phyloP scores from a whole-genome alignment of 1,284 basidiomycete genomes.

The Austroboletus novae-zelandiae region DNA sequence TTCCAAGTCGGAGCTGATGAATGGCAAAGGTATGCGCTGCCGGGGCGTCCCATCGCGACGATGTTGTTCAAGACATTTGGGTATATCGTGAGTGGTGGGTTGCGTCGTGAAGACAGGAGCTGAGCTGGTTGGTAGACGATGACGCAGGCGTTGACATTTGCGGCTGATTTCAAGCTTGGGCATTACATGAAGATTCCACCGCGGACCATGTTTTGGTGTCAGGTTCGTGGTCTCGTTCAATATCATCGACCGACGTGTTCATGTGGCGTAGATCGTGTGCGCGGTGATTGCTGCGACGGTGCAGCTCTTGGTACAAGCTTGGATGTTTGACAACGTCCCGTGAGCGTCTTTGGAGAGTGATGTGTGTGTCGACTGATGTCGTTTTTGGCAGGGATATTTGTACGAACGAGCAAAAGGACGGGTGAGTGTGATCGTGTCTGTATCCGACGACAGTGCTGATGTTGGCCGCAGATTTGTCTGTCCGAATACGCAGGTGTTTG shows the following conservation, averaged over 20 bases:
- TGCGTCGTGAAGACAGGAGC: not conserved
- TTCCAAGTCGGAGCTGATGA: not conserved
- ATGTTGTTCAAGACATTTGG: constrained; percentile 44
- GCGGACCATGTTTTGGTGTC: constrained; percentile 42
- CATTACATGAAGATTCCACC: constrained; percentile 56
- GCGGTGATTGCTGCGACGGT: constrained; percentile 41
- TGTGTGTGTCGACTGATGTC: not conserved
- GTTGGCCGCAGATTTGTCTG: constrained; percentile 33
- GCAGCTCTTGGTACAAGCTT: constrained; percentile 42
- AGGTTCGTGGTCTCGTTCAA: constrained; percentile 21
- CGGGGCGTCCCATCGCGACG: constrained; percentile 41
- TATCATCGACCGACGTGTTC: not conserved
- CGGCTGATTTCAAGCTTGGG: constrained; percentile 45
- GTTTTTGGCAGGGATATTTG: constrained; percentile 31
- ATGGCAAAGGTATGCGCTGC: constrained; percentile 29
- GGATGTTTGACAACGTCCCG: constrained; percentile 41
- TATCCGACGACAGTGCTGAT: not conserved
- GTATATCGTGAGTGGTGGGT: constrained; percentile 34
- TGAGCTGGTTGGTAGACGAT: constrained; percentile 23
- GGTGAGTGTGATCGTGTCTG: constrained; percentile 12
- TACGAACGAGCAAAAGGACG: constrained; percentile 30
- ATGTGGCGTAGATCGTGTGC: constrained; percentile 32
- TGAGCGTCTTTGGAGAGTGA: not conserved
- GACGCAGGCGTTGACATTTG: constrained; percentile 42
- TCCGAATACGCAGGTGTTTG: constrained; percentile 36